A percentile compares a stretch with the other conserved stretches of the same genome.
phyloP scores from a whole-genome alignment of 768 basidiomycete genomes.

The Tremella yokohamensis region DNA sequence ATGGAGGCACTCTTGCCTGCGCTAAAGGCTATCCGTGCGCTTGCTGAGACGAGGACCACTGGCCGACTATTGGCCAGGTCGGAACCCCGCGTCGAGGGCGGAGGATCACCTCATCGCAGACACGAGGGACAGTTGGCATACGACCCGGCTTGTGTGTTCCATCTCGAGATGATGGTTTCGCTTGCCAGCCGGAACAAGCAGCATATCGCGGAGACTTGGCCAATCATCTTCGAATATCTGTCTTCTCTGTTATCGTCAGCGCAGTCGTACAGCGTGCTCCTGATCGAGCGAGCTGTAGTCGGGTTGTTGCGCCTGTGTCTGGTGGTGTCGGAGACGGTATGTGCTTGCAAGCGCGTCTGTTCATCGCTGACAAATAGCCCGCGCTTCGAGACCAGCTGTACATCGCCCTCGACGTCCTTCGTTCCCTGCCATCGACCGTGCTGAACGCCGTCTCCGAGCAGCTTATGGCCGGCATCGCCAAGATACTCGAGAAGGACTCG shows the following conservation, averaged over 20 bases:
- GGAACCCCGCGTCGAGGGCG: slow-evolving; percentile 26
- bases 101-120: slow-evolving; percentile 20
- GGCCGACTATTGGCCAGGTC: slow-evolving; percentile 52
- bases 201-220: slow-evolving; percentile 87
- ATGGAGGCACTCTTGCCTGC: slow-evolving; percentile 76
- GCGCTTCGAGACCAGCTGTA: slow-evolving; percentile 88
- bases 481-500: slow-evolving; percentile 72
- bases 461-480: slow-evolving; percentile 71
- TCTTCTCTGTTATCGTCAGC: slow-evolving; percentile 73
- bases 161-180: slow-evolving; percentile 91
- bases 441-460: slow-evolving; percentile 85
- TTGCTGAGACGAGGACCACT: slow-evolving; percentile 87
- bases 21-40: slow-evolving; percentile 76
- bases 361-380: slow-evolving; percentile 55
- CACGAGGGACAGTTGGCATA: slow-evolving; percentile 66
- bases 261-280: slow-evolving; percentile 76
- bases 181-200: slow-evolving; percentile 72
- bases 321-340: slow-evolving; percentile 73
- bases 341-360: slow-evolving; percentile 27
- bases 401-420: slow-evolving; percentile 83
- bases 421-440: slow-evolving; percentile 70
- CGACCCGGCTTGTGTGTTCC: slow-evolving; percentile 90
- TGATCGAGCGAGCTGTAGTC: slow-evolving; percentile 91
- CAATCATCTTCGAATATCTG: slow-evolving; percentile 88
- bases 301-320: slow-evolving; percentile 78